Conservation (phyloP, 345 rosid genomes). For the Camelina hispida region DNA sequence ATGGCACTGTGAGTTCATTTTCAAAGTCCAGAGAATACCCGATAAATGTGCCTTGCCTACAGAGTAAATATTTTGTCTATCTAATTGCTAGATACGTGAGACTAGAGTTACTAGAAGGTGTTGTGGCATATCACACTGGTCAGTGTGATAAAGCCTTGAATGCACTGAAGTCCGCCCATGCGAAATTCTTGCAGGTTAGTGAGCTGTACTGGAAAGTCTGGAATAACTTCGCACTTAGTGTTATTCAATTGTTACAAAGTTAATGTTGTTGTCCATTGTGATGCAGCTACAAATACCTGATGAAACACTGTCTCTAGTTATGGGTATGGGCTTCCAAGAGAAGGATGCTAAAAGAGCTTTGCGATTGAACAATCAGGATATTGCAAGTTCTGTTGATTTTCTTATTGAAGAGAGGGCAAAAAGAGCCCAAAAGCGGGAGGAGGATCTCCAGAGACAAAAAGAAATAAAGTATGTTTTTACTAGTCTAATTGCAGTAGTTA, state of each 20-base stretch:
- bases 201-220: constrained; percentile 12
- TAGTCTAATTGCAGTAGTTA: not conserved
- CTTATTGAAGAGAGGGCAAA: constrained; percentile 75
- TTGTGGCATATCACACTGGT: constrained; percentile 89
- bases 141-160: constrained; percentile 64
- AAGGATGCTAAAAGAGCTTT: constrained; percentile 79
- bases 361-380: constrained; percentile 78
- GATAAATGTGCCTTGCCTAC: not conserved
- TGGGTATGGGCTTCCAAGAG: constrained; percentile 87
- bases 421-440: constrained; percentile 57
- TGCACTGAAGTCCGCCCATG: constrained; percentile 74
- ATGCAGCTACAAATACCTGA: constrained; percentile 83
- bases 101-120: constrained; percentile 91
- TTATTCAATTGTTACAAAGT: not conserved
- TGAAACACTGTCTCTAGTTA: constrained; percentile 73
- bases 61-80: not conserved
- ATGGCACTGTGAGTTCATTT: constrained; percentile 70
- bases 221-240: constrained; percentile 1
- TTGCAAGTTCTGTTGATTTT: constrained; percentile 75
- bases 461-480: constrained; percentile 59
- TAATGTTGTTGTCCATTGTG: constrained; percentile 22
- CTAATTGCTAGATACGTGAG: constrained; percentile 67
- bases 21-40: not conserved
- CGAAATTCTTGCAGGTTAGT: constrained; percentile 72
- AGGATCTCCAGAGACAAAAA: constrained; percentile 55